Conservation (phyloP, 177 flowering plant species). For the Telopea speciosissima region DNA sequence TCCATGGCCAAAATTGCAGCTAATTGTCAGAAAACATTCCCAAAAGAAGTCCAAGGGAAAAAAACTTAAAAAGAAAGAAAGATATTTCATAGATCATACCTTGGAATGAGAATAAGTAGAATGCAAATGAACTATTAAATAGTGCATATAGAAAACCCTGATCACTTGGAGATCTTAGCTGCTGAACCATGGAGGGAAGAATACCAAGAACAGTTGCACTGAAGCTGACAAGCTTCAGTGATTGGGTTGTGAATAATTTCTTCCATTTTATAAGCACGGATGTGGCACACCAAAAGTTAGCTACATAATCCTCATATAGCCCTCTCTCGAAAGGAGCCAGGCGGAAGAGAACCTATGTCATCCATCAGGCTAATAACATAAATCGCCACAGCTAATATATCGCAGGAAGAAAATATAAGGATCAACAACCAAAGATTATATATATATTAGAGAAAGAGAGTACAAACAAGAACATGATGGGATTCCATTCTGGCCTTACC, state of each 20-base stretch:
- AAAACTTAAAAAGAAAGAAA: neutral
- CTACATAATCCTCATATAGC: constrained; percentile 93
- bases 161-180: constrained; percentile 62
- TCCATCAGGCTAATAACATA: constrained; percentile 7
- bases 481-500: constrained; percentile 29
- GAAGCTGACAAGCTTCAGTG: constrained; percentile 58
- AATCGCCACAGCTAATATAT: neutral
- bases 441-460: neutral
- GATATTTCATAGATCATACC: constrained; percentile 31
- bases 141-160: constrained; percentile 71
- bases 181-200: constrained; percentile 82
- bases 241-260: constrained; percentile 51
- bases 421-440: neutral
- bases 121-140: constrained; percentile 70
- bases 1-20: neutral
- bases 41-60: neutral
- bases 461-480: neutral
- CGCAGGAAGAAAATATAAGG: neutral
- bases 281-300: constrained; percentile 93
- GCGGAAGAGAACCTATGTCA: constrained; percentile 69
- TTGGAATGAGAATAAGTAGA: constrained; percentile 91
- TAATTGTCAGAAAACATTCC: neutral
- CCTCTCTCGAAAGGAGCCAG: constrained; percentile 97
- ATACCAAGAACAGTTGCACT: constrained; percentile 47
- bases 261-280: constrained; percentile 84